Base-by-base conservation (phyloP, 139 green algal genomes). In the Haematococcus sp. region DNA sequence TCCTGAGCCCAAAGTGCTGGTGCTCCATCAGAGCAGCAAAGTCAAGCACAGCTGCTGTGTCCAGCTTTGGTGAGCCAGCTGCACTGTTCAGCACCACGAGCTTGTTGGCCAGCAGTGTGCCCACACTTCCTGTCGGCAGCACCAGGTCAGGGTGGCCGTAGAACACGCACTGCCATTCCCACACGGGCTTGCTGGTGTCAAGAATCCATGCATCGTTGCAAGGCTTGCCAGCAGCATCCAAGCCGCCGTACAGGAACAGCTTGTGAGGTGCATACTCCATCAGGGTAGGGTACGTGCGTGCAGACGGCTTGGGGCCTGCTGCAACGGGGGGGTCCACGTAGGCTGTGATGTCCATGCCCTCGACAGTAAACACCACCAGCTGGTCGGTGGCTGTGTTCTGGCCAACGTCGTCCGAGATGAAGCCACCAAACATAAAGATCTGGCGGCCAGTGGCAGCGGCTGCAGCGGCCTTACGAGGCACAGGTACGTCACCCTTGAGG, bases 161-260 rank as follows among this genome's bases (percentile, higher is more conserved):
- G 79, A 87, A 93, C 32, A 93, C 79, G 23, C 63, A 71, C 56
- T 75, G 61, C 88, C 89, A 96, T 52, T 75, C 65, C 88, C 89
- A 96, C 7, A 32, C 70, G 60, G 75, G 71, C 4, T 71, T 63
- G 22, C 80, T 72, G 9, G 89, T 58, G 71, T 95, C 88, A 28
- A 93, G 79, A 35, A 90, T 44, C 71, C 82, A 94, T 16, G 86
- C 91, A 69, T 96, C 89, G 68, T 92, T 89, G 13, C 94, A 63
- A 0, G 82, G 78, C 70, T 85, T 87, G 75, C 79, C 83, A 7
- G 82, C 77, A 4, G 72, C 58, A 44, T 81, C 81, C 22, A 89
- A 22, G 61, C 91, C 91, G 52, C 91, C 91, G 63, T 91, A 91
- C 55, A 96, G 63, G 69, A 96, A 85, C 63, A 96, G 35, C 65